Conservation (phyloP, 1,139 yeast genomes). For the Schwanniomyces etchellsii region DNA sequence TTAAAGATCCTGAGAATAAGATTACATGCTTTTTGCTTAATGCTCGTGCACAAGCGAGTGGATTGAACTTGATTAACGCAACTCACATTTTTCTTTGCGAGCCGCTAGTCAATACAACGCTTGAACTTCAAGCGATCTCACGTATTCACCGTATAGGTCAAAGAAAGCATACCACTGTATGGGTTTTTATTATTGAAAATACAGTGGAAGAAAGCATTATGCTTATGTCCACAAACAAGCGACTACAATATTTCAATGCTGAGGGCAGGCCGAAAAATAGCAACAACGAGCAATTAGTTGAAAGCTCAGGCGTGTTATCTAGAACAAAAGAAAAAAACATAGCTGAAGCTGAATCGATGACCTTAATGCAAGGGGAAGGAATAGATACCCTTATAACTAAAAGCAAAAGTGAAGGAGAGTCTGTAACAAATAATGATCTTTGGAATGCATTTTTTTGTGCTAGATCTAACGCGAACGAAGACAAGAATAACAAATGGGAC, state of each 20-base stretch:
- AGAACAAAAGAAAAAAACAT: slow-evolving; percentile 18
- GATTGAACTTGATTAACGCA: slow-evolving; percentile 85
- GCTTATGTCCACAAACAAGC: slow-evolving; percentile 46
- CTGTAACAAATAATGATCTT: slow-evolving; percentile 48
- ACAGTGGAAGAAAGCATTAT: slow-evolving; percentile 90
- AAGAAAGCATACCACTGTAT: slow-evolving; percentile 68
- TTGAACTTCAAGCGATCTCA: slow-evolving; percentile 87
- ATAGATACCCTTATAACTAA: slow-evolving; percentile 37
- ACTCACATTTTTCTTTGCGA: slow-evolving; percentile 87
- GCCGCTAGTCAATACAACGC: slow-evolving; percentile 82
- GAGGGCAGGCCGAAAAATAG: slow-evolving; percentile 1
- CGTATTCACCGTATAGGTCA: slow-evolving; percentile 94
- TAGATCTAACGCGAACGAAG: slow-evolving; percentile 4
- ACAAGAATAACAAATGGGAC: not conserved
- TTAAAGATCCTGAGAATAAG: slow-evolving; percentile 51
- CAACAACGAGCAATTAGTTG: not conserved
- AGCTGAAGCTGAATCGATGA: slow-evolving; percentile 30
- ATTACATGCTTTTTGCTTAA: slow-evolving; percentile 82
- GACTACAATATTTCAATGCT: slow-evolving; percentile 32
- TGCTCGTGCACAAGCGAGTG: slow-evolving; percentile 85
- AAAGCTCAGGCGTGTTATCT: slow-evolving; percentile 2
- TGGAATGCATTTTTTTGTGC: slow-evolving; percentile 57
- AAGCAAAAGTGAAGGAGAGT: slow-evolving; percentile 46
- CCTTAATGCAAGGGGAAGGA: slow-evolving; percentile 34
- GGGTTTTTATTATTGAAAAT: slow-evolving; percentile 82